Evolutionary conservation across 495 filamentous ascomycete species (phyloP), one percentile per base, ranked within the genome.

Genomic region (Daldinia vernicosa): DNA sequence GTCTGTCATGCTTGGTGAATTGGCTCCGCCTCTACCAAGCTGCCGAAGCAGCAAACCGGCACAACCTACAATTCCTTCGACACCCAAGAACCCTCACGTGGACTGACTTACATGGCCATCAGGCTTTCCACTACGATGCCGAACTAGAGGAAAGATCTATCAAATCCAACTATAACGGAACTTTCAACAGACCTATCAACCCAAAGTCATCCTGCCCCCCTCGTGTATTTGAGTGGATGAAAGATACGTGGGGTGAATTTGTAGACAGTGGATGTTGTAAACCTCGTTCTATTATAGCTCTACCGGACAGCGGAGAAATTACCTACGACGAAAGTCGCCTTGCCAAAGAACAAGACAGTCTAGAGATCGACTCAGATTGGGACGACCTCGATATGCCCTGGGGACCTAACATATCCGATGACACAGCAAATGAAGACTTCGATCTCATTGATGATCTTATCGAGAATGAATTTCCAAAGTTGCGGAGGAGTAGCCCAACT

Each of bases 1-100:
- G 62, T 32, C 14, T 11, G 0, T n/a, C 43, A 19, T 69, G 66
- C 45, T 24, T 67, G 4, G 27, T 51, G 33, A 37, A 66, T 24
- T 68, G 74, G 74, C 55, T 72, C 2, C 58, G 45, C 30, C 50
- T 72, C 37, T 60, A 74, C 19, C 60, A 61, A 19, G 71, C 66
- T 2, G 33, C 63, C 3, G 54, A 74, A 15, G 53, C 59, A 14
- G 56, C 50, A 2, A 47, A 53, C 22, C 30, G 33, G 11, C 45
- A 56, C 14, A 28, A 39, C 6, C 56, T 71, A 33, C 57, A 68
- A 22, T 74, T 69, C 17, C 61, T 74, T 7, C 52, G 45, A 19
- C 28, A 74, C 19, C 68, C 74, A 1, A 39, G 61, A 33, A 40
- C 74, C 2, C 64, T 76, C 0, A 66, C 74, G 2, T 55, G 61